phyloP scores from a whole-genome alignment of 1,284 basidiomycete species.

The Leccinum fuscescens region DNA sequence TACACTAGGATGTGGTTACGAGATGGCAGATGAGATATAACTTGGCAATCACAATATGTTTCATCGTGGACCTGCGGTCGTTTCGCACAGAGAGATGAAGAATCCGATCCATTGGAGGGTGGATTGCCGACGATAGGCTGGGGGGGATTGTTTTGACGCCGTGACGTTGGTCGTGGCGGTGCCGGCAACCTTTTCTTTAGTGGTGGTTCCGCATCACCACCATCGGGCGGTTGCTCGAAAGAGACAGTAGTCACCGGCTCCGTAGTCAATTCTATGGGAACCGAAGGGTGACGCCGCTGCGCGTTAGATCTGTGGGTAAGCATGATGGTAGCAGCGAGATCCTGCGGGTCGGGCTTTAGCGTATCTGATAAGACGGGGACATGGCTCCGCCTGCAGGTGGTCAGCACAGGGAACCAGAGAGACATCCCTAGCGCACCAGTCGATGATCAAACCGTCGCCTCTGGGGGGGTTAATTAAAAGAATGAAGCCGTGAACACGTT shows the following conservation, averaged over 20 bases:
- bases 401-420: neutral
- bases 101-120: neutral
- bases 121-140: neutral
- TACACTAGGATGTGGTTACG: neutral
- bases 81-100: neutral
- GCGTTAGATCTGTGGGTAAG: constrained; percentile 30
- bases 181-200: constrained; percentile 15
- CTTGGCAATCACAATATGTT: constrained; percentile 1
- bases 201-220: neutral
- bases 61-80: neutral
- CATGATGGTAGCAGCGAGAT: constrained; percentile 31
- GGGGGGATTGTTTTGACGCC: constrained; percentile 7
- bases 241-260: neutral
- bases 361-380: constrained; percentile 35
- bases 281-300: constrained; percentile 5
- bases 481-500: neutral
- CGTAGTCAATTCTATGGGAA: neutral
- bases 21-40: neutral
- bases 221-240: neutral
- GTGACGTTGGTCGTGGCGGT: constrained; percentile 17
- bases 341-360: constrained; percentile 22
- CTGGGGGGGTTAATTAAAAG: constrained; percentile 7
- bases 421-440: constrained; percentile 21
- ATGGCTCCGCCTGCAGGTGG: constrained; percentile 25
- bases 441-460: constrained; percentile 32